These are phyloP conservation scores for Ulmus americana DNA, from an alignment of 331 rosid genomes.

Conservation along the genomic window DNA sequence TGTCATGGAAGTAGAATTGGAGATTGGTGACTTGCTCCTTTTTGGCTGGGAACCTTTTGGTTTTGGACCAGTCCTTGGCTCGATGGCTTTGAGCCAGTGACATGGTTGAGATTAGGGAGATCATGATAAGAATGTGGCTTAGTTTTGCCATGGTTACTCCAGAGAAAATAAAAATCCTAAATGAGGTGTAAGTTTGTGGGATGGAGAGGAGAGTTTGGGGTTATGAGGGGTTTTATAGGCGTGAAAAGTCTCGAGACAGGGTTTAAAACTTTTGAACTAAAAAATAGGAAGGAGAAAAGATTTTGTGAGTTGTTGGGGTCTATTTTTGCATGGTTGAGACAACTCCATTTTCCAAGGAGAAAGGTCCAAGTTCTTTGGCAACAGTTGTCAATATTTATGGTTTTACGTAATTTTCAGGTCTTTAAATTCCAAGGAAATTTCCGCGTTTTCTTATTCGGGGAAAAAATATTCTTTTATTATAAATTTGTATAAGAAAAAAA, in stretches of 20 bases:
- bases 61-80: slow-evolving; percentile 29
- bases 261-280: slow-evolving; percentile 17
- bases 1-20: slow-evolving; percentile 71
- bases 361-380: not conserved
- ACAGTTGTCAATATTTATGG: not conserved
- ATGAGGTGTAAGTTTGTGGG: not conserved
- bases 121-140: not conserved
- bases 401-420: not conserved
- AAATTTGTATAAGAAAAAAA: not conserved
- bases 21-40: slow-evolving; percentile 42
- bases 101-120: not conserved
- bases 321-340: not conserved
- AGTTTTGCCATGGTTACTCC: slow-evolving; percentile 30
- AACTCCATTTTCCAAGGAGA: not conserved
- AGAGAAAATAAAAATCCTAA: not conserved
- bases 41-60: slow-evolving; percentile 1
- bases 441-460: not conserved
- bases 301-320: not conserved
- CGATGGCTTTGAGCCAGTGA: slow-evolving; percentile 2
- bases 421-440: not conserved
- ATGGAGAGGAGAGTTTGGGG: not conserved
- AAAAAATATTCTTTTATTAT: not conserved
- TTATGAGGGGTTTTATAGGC: not conserved
- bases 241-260: not conserved
- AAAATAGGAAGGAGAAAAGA: not conserved